Evolutionary conservation across 306 rosid species (phyloP), one percentile per base, ranked within the genome.

Genomic region (Betula pendula): DNA sequence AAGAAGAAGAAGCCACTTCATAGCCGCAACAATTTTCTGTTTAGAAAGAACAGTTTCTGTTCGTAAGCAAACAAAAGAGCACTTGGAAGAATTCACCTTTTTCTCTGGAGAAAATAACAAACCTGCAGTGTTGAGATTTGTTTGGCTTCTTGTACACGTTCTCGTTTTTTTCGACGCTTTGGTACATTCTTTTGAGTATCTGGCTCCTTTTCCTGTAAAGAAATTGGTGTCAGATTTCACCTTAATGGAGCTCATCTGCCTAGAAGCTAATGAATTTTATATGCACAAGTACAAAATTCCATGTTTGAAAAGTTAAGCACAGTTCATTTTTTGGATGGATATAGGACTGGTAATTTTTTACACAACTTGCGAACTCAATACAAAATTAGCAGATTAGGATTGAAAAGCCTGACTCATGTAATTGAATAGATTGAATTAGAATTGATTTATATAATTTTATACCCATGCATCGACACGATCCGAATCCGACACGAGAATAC

Each of bases 121-220:
- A 92, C 98, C 91, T 92, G 94, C 29, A 94, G 83, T 80, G 75
- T 88, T 35, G 93, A 72, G 44, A 80, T 72, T 85, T 90, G 90
- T 43, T 73, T 74, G n/a, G 82, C 71, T 83, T 89, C 93, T 38
- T 72, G 85, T 2, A 75, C 78, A 13, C 84, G 79, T 51, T 85
- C 87, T 17, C 92, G 85, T 85, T 90, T 85, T 84, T 76, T 90
- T 69, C 87, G 83, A 59, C 95, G 90, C 76, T 88, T 94, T 2
- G 89, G 84, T 72, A 66, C 82, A 29, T 85, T 65, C 77, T 84
- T 90, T 65, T 85, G 90, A 31, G 76, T 71, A 42, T 89, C 90
- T 24, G 82, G 85, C 76, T 83, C 89, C 85, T 89, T 90, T 17
- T 81, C 97, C 97, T 94, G 77, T 74, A 84, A 62, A 55, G 48